These are phyloP conservation scores for Metschnikowia continentalis DNA, from an alignment of 805 yeast species.

Conservation along the genomic window DNA sequence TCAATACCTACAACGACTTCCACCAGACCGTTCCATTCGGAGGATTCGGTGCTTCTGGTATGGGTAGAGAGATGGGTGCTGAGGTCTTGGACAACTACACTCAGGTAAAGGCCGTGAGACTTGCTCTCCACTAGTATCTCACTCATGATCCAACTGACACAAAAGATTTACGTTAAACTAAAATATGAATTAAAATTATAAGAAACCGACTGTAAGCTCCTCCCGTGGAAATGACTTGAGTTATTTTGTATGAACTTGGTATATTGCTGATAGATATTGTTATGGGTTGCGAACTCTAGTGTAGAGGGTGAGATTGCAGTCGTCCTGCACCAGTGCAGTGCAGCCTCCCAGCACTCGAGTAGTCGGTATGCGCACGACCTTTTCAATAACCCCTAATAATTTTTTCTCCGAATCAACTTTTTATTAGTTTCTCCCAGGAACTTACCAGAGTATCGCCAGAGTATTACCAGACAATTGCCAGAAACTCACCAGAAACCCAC, in stretches of 20 bases:
- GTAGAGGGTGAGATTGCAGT: too few relatives aligned
- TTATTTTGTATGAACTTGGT: too few relatives aligned
- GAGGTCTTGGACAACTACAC: slow-evolving; percentile 84
- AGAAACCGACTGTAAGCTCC: too few relatives aligned
- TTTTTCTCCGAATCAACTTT: too few relatives aligned
- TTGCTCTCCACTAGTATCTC: slow-evolving; percentile 24
- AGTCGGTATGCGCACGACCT: background rate
- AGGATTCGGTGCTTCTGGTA: slow-evolving; percentile 85
- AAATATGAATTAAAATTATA: too few relatives aligned
- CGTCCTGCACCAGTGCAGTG: background rate
- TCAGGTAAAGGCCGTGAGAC: slow-evolving; percentile 81
- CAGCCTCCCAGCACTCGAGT: background rate
- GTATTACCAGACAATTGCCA: too few relatives aligned
- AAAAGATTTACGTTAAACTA: background rate
- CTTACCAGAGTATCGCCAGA: too few relatives aligned
- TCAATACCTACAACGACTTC: slow-evolving; percentile 86
- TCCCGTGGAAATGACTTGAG: too few relatives aligned
- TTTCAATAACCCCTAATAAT: background rate
- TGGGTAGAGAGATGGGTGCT: slow-evolving; percentile 90
- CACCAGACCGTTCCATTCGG: slow-evolving; percentile 89
- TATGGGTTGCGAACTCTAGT: too few relatives aligned
- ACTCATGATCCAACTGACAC: background rate
- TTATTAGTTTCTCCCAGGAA: too few relatives aligned
- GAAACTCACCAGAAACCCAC: too few relatives aligned
- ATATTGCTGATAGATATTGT: too few relatives aligned